Evolutionary conservation across 2,329 filamentous ascomycete species (phyloP).

Genomic region (Colletotrichum lupini): DNA sequence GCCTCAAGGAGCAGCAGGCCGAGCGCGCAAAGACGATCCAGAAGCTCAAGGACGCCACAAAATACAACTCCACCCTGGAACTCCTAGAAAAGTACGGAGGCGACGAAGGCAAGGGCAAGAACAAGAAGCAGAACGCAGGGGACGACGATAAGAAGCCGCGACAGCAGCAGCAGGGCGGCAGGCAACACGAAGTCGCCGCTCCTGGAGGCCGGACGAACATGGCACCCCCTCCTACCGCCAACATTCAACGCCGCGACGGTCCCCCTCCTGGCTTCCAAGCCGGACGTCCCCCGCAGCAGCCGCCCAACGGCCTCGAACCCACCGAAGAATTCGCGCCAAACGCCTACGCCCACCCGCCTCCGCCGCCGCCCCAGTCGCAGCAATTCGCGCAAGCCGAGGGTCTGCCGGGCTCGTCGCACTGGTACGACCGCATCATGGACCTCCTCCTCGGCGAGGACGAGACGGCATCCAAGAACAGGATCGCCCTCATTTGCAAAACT

Average conservation of each 20-base stretch:
- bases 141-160: constrained; percentile 45
- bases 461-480: constrained; percentile 88
- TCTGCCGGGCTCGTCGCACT: constrained; percentile 62
- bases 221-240: constrained; percentile 71
- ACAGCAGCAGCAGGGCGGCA: constrained; percentile 30
- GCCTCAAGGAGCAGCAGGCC: constrained; percentile 79
- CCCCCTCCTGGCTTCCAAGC: constrained; percentile 37
- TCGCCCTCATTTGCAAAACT: constrained; percentile 83
- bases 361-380: constrained; percentile 35
- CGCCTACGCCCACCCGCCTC: constrained; percentile 61
- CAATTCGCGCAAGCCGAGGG: constrained; percentile 30
- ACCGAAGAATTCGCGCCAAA: constrained; percentile 80
- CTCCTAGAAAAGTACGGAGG: constrained; percentile 94
- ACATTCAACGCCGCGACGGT: constrained; percentile 60
- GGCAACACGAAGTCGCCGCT: constrained; percentile 37
- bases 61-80: constrained; percentile 94
- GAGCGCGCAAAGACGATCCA: constrained; percentile 90
- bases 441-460: constrained; percentile 95
- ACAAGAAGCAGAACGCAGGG: constrained; percentile 41
- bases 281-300: constrained; percentile 38
- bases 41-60: constrained; percentile 93
- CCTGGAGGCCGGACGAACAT: constrained; percentile 56
- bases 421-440: constrained; percentile 96
- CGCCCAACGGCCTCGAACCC: constrained; percentile 47
- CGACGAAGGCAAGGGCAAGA: constrained; percentile 60